Base-by-base conservation (phyloP, 495 filamentous ascomycete genomes). In the Xylaria longipes region DNA sequence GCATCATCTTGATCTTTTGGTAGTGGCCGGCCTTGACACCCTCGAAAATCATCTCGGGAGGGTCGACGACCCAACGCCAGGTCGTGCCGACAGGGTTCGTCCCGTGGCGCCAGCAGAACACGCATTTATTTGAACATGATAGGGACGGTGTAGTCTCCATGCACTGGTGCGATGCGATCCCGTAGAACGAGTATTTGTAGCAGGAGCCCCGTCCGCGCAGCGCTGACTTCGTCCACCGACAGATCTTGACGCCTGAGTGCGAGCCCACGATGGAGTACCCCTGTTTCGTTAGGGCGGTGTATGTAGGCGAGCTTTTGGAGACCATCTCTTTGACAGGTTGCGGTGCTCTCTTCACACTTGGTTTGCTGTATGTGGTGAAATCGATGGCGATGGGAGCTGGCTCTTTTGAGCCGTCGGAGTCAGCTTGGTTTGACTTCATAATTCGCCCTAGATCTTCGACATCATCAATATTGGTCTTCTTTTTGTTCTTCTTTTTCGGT, bases 81-180 rank as follows among this genome's bases (percentile, higher is more conserved):
- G 90, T 95, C 3, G 95, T 98, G 35, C 95, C 94, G 20, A 98
- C 95, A 0, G 95, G 95, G 80, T 98, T 98, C 0, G 95, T 98
- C 54, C 95, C 95, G 77, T 98, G 95, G 15, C 95, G 91, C 95
- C 95, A 98, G 86, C 95, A 98, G 83, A 98, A 98, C 77, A 98
- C 92, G 82, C 95, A 98, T 79, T 98, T 98, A 81, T 98, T 98
- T 75, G 92, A 94, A 86, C 95, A 98, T 20, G 93, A 97, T 22
- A 98, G 88, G 1, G 94, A 97, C 0, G 95, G 95, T 0, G 95
- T 98, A 5, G 94, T 93, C 82, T 98, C 95, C 95, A 98, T 98
- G 83, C 95, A 98, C 52, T 96, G 90, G 75, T 98, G 95, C 1
- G 95, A 97, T 68, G 90, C 88, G 77, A 98, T 98, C 71, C 95